phyloP scores from a whole-genome alignment of 2,329 filamentous ascomycete genomes.

The Madurella fahalii region DNA sequence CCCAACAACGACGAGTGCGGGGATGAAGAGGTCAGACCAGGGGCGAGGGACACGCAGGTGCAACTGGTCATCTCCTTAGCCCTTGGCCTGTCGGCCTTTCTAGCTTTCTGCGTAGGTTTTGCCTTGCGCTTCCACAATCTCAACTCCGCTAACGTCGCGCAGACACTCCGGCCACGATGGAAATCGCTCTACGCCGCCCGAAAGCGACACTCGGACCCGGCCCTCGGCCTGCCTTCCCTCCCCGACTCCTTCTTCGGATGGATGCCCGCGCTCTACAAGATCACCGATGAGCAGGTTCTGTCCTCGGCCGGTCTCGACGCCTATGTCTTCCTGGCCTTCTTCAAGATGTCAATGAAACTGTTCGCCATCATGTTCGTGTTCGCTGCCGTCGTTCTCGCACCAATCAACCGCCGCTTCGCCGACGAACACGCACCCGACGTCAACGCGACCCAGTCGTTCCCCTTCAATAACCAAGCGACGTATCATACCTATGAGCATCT shows the following conservation, averaged over 20 bases:
- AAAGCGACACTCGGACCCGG: constrained; percentile 64
- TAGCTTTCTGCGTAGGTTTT: constrained; percentile 67
- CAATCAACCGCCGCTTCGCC: constrained; percentile 71
- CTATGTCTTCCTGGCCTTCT: constrained; percentile 92
- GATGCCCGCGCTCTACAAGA: constrained; percentile 79
- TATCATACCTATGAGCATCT: constrained; percentile 2
- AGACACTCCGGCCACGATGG: constrained; percentile 89
- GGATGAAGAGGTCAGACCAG: constrained; percentile 32
- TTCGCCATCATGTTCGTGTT: constrained; percentile 78
- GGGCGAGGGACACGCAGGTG: constrained; percentile 48
- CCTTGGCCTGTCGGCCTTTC: constrained; percentile 66
- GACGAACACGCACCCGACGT: constrained; percentile 12
- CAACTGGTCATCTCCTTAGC: constrained; percentile 70
- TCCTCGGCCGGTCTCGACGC: constrained; percentile 90
- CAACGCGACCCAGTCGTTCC: constrained; percentile 5
- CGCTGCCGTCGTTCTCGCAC: constrained; percentile 73
- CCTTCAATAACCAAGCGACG: constrained; percentile 14
- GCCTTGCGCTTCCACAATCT: background rate
- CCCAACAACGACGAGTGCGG: constrained; percentile 23
- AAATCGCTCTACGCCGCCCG: constrained; percentile 84
- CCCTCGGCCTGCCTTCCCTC: constrained; percentile 65
- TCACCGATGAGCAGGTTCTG: constrained; percentile 85
- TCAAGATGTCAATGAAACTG: constrained; percentile 89
- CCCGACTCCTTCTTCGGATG: constrained; percentile 86
- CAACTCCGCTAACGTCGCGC: constrained; percentile 8